Percentiles rank a stretch among this genome's conserved stretches.
Conservation (phyloP, 345 rosid species). For the Eucalyptus guilfoylei region DNA sequence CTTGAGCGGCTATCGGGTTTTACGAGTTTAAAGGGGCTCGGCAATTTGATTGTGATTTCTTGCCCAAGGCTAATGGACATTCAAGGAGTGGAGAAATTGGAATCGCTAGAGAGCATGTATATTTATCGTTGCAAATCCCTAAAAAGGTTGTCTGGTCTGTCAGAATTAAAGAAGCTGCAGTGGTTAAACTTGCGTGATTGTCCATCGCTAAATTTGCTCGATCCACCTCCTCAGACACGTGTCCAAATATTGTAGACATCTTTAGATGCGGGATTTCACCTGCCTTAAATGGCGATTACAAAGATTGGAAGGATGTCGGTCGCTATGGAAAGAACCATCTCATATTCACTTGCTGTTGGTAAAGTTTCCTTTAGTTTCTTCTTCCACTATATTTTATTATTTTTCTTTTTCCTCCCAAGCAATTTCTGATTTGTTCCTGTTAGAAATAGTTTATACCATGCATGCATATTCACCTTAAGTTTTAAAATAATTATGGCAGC, state of each 20-base stretch:
- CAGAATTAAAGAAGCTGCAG: neutral
- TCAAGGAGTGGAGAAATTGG: neutral
- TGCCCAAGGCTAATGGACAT: neutral
- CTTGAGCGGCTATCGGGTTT: neutral
- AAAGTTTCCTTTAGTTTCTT: too few species aligned
- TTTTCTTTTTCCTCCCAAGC: neutral
- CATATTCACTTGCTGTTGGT: neutral
- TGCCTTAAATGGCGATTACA: too few species aligned
- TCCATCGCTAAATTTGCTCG: neutral
- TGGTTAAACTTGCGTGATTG: too few species aligned
- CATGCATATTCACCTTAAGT: neutral
- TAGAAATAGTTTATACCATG: neutral
- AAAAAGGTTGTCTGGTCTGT: neutral
- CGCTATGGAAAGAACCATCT: neutral
- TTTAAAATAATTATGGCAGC: neutral
- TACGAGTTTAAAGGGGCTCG: neutral
- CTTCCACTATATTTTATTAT: neutral
- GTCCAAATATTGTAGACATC: neutral
- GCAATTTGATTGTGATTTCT: rapidly evolving
- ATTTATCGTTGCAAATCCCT: neutral
- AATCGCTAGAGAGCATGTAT: neutral
- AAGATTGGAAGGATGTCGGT: neutral
- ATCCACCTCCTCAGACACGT: neutral
- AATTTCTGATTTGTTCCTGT: neutral
- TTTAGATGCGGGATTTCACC: neutral